These are phyloP conservation scores for Periconia digitata DNA, from an alignment of 2,329 filamentous ascomycete genomes.

Conservation along the genomic window DNA sequence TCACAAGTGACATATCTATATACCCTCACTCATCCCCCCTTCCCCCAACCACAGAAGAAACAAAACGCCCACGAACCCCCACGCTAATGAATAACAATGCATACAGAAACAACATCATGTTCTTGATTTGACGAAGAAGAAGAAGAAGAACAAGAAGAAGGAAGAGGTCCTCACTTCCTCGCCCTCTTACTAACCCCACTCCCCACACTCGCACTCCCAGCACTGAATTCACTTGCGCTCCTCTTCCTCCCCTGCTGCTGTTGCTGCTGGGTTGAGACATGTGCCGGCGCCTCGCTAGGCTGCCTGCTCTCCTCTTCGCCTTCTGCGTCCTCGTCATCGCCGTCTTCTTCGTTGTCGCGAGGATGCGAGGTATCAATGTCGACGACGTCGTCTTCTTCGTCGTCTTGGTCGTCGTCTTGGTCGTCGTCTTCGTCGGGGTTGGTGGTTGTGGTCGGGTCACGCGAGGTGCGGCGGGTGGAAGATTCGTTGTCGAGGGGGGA, in stretches of 20 bases:
- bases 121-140: too few relatives aligned
- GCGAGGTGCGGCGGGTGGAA: too few relatives aligned
- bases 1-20: too few relatives aligned
- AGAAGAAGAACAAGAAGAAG: too few relatives aligned
- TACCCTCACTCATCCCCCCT: too few relatives aligned
- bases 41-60: too few relatives aligned
- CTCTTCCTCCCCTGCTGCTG: constrained; percentile 62
- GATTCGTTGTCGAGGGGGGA: constrained; percentile 30
- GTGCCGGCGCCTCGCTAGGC: constrained; percentile 24
- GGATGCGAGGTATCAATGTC: too few relatives aligned
- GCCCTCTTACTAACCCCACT: constrained; percentile 33
- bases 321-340: constrained; percentile 31
- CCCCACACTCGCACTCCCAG: constrained; percentile 39
- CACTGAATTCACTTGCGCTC: constrained; percentile 79
- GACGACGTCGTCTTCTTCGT: constrained; percentile 13
- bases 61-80: too few relatives aligned
- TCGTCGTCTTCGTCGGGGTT: constrained; percentile 21
- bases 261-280: background rate
- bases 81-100: too few relatives aligned
- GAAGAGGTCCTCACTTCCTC: constrained; percentile 21
- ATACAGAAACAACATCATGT: too few relatives aligned
- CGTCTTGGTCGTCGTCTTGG: constrained; percentile 38
- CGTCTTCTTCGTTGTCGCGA: too few relatives aligned
- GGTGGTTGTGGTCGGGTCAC: constrained; percentile 8
- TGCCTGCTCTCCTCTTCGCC: constrained; percentile 38